Base-by-base conservation (phyloP, 306 rosid genomes). In the Vicia villosa region DNA sequence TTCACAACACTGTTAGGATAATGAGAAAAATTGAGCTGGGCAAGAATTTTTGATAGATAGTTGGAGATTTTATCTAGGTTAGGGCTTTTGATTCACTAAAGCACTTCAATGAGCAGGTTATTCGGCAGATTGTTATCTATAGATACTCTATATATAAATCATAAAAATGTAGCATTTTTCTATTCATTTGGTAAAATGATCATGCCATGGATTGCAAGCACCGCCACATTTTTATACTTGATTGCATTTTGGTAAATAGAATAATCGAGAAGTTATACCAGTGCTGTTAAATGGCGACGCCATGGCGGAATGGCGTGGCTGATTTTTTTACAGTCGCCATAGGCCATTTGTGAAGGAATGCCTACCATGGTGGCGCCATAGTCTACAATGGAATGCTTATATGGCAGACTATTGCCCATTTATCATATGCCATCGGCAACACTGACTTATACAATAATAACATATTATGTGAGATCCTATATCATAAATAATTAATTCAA, bases 11-110 rank as follows among this genome's bases (percentile, higher is more conserved):
- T 62, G 0, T 89, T 30, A 86, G 95, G 76, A 19, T 95, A 49
- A 63, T 95, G 85, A 95, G 65, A 82, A 95, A 95, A 73, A 76
- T 95, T 70, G 99, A 95, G 67, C 87, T 95, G 65, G 99, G 99
- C 66, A 95, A 95, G 64, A 87, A 87, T 55, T 82, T 87, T 77
- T 95, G 92, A 95, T 87, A 79, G 84, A 58, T 73, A 77, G 83
- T 67, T 43, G 46, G 70, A 34, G 69, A 69, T 38, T 70, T 47
- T 46, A 36, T 75, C 57, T 74, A 66, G 74, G 30, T 34, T 75
- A 74, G 69, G 69, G 73, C 56, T 74, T 37, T 65, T 78, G 68
- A 73, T 75, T 85, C 64, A 65, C 80, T 19, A 32, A 55, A 74
- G 72, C 63, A 66, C 58, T 71, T 49, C 70, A 19, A 17, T 69